Evolutionary conservation across 2,329 filamentous ascomycete species (phyloP).

Genomic region (Penicillium sp.): DNA sequence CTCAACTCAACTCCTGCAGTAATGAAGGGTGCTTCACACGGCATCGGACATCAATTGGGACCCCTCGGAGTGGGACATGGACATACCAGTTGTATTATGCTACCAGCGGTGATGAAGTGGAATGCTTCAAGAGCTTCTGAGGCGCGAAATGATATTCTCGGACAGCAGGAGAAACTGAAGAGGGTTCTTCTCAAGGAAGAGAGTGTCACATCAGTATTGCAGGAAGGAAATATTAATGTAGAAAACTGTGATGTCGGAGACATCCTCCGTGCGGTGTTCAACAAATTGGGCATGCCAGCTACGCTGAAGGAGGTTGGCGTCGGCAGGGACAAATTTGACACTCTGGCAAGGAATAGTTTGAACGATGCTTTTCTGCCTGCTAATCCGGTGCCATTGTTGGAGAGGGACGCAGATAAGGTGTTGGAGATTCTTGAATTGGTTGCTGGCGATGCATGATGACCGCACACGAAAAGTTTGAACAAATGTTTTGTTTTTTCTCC

Average conservation of each 20-base stretch:
- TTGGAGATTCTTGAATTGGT: conserved; percentile 15
- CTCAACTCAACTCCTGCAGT: conserved; percentile 25
- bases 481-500: too few species aligned
- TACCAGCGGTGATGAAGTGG: conserved; percentile 49
- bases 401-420: conserved; percentile 1
- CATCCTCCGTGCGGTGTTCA: conserved; percentile 14
- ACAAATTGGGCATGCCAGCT: conserved; percentile 15
- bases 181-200: conserved; percentile 33
- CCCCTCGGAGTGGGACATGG: conserved; percentile 52
- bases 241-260: conserved; percentile 13
- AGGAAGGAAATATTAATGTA: background rate
- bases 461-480: background rate
- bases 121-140: conserved; percentile 34
- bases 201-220: conserved; percentile 29
- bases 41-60: conserved; percentile 43
- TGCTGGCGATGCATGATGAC: background rate
- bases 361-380: conserved; percentile 14
- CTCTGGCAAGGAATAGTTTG: conserved; percentile 15
- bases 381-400: conserved; percentile 14
- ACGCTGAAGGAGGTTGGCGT: conserved; percentile 15
- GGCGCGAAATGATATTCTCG: conserved; percentile 24
- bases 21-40: conserved; percentile 39
- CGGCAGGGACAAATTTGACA: conserved; percentile 14
- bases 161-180: conserved; percentile 31
- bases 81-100: conserved; percentile 50